Evolutionary conservation across 148 eudicot genomes (phyloP), one percentile per base, ranked within the genome.

Genomic region (Rhododendron ovatum): DNA sequence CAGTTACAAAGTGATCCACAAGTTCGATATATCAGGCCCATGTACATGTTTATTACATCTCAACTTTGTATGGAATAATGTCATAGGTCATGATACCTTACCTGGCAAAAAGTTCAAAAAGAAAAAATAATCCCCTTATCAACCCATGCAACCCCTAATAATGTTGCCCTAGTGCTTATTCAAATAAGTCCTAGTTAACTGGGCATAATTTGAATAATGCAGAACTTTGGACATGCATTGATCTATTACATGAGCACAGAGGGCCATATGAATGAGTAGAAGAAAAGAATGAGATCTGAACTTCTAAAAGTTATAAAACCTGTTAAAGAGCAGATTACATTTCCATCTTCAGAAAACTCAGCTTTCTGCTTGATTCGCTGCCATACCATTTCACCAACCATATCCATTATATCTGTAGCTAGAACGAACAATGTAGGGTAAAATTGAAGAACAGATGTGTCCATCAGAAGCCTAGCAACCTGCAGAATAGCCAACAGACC

Each of bases 361-460:
- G 94, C 94, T 87, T 91, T 95, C 82, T 84, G 90, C 91, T 86
- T 93, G 81, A 95, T 92, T 83, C 96, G 95, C 85, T 89, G 90
- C 98, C 96, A 92, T 81, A 95, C 96, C 92, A 93, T 74, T 85
- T 91, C 91, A 84, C 98, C 98, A 83, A 95, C 91, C 96, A 91
- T 89, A 87, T 93, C 96, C 87, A 95, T 84, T 85, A 95, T 90
- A 87, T 93, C 96, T 55, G 95, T 93, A 79, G 92, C 96, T 88
- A 92, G 87, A 90, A 91, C 90, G 85, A 95, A 95, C 84, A 93
- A 84, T 50, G 92, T 93, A 67, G 98, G 98, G 90, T 95, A 95
- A 92, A 95, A 93, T 69, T 95, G 96, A 79, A 88, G 88, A 80
- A 89, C 90, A 41, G 91, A 82, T 35, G 93, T 91, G 87, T 95